Evolutionary conservation across 768 basidiomycete species (phyloP).

Genomic region (Leccinellum albellum): DNA sequence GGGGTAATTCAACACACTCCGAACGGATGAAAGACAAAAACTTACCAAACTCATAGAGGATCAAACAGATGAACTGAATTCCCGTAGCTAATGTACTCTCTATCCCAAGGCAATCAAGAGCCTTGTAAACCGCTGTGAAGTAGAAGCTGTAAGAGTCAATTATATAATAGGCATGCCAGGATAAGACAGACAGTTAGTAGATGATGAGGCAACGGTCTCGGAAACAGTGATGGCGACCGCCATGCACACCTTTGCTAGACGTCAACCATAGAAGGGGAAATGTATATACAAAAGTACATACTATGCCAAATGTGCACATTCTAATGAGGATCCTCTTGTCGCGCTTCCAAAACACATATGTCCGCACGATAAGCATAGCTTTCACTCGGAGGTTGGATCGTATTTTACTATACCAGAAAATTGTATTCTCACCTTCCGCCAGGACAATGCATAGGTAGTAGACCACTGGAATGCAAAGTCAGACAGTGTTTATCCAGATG

Average conservation of each 20-base stretch:
- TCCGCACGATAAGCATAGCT: conserved; percentile 20
- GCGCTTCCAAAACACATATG: conserved; percentile 16
- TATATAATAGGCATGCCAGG: not conserved
- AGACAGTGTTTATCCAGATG: not conserved
- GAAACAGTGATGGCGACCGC: conserved; percentile 6
- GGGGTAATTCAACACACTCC: not conserved
- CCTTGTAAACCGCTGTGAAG: conserved; percentile 8
- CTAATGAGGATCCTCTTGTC: conserved; percentile 17
- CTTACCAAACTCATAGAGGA: conserved; percentile 17
- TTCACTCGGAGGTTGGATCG: not conserved
- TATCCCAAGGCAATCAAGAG: conserved; percentile 8
- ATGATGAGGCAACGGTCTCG: not conserved
- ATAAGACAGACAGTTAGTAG: conserved; percentile 5
- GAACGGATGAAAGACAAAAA: not conserved
- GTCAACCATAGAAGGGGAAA: not conserved
- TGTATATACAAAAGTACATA: not conserved
- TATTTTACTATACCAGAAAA: not conserved
- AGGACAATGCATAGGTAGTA: conserved; percentile 15
- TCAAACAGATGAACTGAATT: conserved; percentile 7
- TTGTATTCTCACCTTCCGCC: conserved; percentile 13
- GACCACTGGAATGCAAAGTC: conserved; percentile 3
- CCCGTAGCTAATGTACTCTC: conserved; percentile 3
- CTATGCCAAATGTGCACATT: conserved; percentile 10
- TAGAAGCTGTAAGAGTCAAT: not conserved
- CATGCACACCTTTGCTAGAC: conserved; percentile 3